Base-by-base conservation (phyloP, 345 rosid genomes). In the Syzygium jambos region DNA sequence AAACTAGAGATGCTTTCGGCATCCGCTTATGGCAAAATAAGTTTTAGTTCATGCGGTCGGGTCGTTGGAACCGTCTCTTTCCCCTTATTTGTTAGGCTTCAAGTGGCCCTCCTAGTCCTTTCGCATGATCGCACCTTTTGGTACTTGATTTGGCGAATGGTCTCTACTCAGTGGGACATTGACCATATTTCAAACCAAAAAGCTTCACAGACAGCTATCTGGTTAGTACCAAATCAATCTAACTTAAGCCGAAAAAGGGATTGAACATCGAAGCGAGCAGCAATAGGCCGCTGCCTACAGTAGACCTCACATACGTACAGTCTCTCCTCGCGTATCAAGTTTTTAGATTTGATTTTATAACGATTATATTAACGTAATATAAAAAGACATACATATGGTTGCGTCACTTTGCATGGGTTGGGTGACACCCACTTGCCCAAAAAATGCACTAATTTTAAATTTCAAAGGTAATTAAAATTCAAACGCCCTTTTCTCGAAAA, bases 261-360 rank as follows among this genome's bases (percentile, higher is more conserved):
- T 38, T 17, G 78, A 68, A 30, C 8, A 68, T 68, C 23, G 17
- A 68, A 16, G 78, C 46, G 41, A 38, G 78, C 34, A 43, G 78
- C 46, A 38, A 34, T 68, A 17, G 46, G 12, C 34, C 12, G 78
- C 46, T 29, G n/a, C n/a, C n/a, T 29, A 65, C 3, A 16, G 0
- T 65, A 65, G 78, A 29, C 78, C 19, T 29, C 15, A 7, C 73
- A 14, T n/a, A 63, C 2, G 78, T 15, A 15, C 15, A 29, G 19
- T 63, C 29, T n/a, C 77, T 5, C 21, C 10, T 14, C 2, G 0
- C 38, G 41, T 0, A 65, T 65, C 29, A 7, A 3, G 3, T 63
- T 63, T 65, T 10, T 30, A 65, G 22, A 2, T 29, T 15, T 2
- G 1, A 65, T 15, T 0, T 65, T 65, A 0, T 65, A 65, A 65